These are phyloP conservation scores for Telfairia occidentalis DNA, from an alignment of 331 rosid genomes.

Conservation along the genomic window DNA sequence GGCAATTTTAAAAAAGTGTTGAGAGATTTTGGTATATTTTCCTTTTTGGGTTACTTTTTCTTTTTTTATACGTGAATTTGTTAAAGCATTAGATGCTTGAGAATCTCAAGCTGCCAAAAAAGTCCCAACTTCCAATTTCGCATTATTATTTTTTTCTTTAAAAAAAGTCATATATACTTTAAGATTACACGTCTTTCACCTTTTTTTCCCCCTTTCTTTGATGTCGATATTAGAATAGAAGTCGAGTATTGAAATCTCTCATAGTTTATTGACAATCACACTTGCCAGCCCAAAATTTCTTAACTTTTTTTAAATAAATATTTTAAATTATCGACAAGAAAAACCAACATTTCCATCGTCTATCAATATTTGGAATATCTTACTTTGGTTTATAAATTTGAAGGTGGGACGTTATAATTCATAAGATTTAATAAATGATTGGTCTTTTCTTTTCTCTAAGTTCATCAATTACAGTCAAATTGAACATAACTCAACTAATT, in stretches of 20 bases:
- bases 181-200: background rate
- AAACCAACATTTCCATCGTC: no score
- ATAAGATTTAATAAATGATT: no score
- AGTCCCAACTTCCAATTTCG: background rate
- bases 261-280: background rate
- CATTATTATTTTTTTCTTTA: background rate
- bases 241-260: background rate
- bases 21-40: conserved; percentile 2
- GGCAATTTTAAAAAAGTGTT: background rate
- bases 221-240: background rate
- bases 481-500: no score
- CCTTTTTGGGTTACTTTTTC: background rate
- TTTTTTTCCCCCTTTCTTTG: background rate
- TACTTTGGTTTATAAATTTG: no score
- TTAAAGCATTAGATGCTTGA: background rate
- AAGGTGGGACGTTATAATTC: no score
- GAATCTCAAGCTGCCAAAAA: background rate
- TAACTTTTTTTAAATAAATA: background rate
- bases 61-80: background rate
- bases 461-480: no score
- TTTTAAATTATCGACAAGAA: no score
- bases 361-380: no score
- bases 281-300: background rate
- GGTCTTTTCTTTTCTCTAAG: no score
- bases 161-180: background rate